Conservation (phyloP, 306 rosid genomes). For the Sicyos edulis region DNA sequence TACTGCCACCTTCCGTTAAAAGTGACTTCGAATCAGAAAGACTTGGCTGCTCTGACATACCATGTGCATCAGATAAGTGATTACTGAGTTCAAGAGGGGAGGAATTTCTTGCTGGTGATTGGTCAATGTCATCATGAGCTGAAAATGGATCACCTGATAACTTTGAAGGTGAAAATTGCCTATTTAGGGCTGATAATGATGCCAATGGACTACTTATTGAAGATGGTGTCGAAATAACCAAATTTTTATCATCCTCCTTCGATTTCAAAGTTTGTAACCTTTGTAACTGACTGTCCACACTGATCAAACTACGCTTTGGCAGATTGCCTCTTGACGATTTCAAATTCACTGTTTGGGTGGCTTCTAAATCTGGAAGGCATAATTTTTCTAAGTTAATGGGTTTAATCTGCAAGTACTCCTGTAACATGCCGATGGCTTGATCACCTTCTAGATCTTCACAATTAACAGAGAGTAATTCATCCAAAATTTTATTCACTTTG, state of each 20-base stretch:
- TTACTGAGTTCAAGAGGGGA: slow-evolving; percentile 19
- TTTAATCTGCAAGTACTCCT: slow-evolving; percentile 63
- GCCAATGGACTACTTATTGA: slow-evolving; percentile 72
- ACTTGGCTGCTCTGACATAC: slow-evolving; percentile 24
- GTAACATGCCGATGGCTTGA: slow-evolving; percentile 42
- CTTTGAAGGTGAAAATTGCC: slow-evolving; percentile 40
- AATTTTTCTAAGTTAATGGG: slow-evolving; percentile 48
- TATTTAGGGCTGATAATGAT: slow-evolving; percentile 33
- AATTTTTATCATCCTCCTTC: slow-evolving; percentile 27
- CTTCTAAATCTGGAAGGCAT: slow-evolving; percentile 52
- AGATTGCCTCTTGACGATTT: slow-evolving; percentile 35
- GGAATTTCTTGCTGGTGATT: slow-evolving; percentile 27
- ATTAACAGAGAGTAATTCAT: slow-evolving; percentile 43
- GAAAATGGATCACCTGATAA: slow-evolving; percentile 59
- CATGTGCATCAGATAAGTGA: slow-evolving; percentile 29
- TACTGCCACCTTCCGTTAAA: slow-evolving; percentile 21
- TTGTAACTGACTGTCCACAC: slow-evolving; percentile 39
- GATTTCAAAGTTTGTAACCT: slow-evolving; percentile 34
- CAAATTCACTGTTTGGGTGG: slow-evolving; percentile 34
- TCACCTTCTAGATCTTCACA: slow-evolving; percentile 61
- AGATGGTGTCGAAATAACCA: slow-evolving; percentile 46
- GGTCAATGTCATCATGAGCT: slow-evolving; percentile 33
- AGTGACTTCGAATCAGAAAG: slow-evolving; percentile 25
- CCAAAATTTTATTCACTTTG: slow-evolving; percentile 36
- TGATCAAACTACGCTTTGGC: slow-evolving; percentile 37